Conservation (phyloP, 176 grass and related monocot species). For the Sorghum bicolor region DNA sequence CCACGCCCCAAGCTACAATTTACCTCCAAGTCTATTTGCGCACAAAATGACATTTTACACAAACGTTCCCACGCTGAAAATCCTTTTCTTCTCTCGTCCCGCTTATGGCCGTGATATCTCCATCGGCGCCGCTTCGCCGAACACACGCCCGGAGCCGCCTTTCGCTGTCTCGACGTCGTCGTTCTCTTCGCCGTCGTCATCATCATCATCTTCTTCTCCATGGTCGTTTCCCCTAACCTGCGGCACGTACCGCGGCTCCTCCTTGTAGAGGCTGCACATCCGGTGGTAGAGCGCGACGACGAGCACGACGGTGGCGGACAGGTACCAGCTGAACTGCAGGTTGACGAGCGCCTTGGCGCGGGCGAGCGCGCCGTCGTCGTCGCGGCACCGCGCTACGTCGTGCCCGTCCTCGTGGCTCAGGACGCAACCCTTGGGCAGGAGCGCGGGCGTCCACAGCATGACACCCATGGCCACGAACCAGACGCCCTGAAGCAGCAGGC, state of each 20-base stretch:
- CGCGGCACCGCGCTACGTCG: constrained; percentile 58
- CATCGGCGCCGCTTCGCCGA: not conserved
- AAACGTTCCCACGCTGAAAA: not conserved
- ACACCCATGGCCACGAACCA: constrained; percentile 79
- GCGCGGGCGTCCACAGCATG: constrained; percentile 71
- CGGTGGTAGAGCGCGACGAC: constrained; percentile 14
- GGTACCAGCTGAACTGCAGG: constrained; percentile 54
- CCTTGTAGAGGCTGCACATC: constrained; percentile 3
- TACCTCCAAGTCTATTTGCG: not conserved
- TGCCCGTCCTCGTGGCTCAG: constrained; percentile 64
- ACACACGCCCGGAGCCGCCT: not conserved
- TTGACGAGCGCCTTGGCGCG: constrained; percentile 43
- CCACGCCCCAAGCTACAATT: not conserved
- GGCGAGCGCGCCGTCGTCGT: constrained; percentile 33
- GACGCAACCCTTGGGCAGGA: constrained; percentile 65
- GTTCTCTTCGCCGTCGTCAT: not conserved
- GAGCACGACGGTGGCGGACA: constrained; percentile 9
- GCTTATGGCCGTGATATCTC: not conserved
- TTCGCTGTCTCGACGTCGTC: not conserved
- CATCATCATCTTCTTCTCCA: not conserved
- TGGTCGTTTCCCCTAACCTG: not conserved
- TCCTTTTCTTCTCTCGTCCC: too few relatives aligned
- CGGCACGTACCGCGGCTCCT: constrained; percentile 33
- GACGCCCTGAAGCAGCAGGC: constrained; percentile 65
- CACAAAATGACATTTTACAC: not conserved